Conservation (phyloP, 768 basidiomycete species). For the Tylopilus balloui region DNA sequence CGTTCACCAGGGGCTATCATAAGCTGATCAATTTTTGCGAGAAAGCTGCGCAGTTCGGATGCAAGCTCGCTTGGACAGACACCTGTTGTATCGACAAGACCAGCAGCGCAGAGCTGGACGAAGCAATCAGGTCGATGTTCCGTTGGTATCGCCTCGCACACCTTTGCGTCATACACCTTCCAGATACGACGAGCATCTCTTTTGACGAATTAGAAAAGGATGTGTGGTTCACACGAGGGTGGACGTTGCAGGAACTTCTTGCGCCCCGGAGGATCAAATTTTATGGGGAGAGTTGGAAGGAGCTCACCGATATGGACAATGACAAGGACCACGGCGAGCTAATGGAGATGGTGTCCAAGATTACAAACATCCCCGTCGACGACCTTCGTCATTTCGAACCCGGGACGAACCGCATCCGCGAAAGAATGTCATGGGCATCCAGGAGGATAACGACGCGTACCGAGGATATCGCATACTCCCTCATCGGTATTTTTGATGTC, state of each 20-base stretch:
- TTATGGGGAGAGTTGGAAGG: constrained; percentile 8
- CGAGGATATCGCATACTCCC: constrained; percentile 25
- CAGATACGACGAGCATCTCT: constrained; percentile 1
- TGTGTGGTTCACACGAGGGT: constrained; percentile 15
- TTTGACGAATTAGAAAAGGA: not conserved
- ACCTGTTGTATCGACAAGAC: constrained; percentile 16
- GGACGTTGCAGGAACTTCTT: not conserved
- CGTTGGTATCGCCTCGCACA: constrained; percentile 14
- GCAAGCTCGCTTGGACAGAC: constrained; percentile 15
- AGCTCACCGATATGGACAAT: constrained; percentile 1
- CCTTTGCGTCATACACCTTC: constrained; percentile 14
- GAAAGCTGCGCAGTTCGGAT: constrained; percentile 4
- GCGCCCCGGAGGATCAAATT: constrained; percentile 10
- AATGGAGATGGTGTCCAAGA: constrained; percentile 1
- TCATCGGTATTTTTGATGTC: constrained; percentile 26
- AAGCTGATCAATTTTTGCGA: constrained; percentile 13
- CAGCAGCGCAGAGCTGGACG: constrained; percentile 16
- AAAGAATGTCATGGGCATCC: constrained; percentile 24
- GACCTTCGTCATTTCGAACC: constrained; percentile 12
- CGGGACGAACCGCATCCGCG: constrained; percentile 10
- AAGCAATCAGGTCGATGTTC: constrained; percentile 18
- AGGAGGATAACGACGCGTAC: constrained; percentile 20
- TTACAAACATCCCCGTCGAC: constrained; percentile 8
- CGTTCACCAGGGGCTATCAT: constrained; percentile 8
- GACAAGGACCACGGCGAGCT: constrained; percentile 5